Evolutionary conservation across 2,329 filamentous ascomycete species (phyloP).

Genomic region (Ascochyta lentis): DNA sequence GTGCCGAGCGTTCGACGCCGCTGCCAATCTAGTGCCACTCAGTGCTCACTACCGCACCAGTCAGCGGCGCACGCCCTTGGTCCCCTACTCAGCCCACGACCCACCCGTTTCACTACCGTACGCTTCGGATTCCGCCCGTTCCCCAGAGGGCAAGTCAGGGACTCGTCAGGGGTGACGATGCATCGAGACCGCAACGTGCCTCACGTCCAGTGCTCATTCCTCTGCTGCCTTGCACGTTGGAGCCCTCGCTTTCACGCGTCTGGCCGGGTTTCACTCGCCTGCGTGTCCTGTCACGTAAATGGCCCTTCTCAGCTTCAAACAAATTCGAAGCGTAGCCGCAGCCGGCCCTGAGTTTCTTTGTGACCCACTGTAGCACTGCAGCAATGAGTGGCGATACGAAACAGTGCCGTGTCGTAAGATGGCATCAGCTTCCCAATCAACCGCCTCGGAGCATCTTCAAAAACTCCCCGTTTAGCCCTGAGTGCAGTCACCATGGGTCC

Average conservation of each 20-base stretch:
- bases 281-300: neutral
- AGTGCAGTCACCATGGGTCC: slow-evolving; percentile 24
- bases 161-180: slow-evolving; percentile 26
- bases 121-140: slow-evolving; percentile 26
- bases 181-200: slow-evolving; percentile 21
- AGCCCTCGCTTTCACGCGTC: slow-evolving; percentile 10
- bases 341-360: slow-evolving; percentile 20
- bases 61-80: slow-evolving; percentile 18
- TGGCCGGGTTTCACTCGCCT: slow-evolving; percentile 10
- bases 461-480: slow-evolving; percentile 21
- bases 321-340: slow-evolving; percentile 12
- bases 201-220: slow-evolving; percentile 18
- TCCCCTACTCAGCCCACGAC: slow-evolving; percentile 35
- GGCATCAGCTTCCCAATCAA: slow-evolving; percentile 35
- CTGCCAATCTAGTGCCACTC: slow-evolving; percentile 24
- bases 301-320: slow-evolving; percentile 20
- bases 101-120: slow-evolving; percentile 36
- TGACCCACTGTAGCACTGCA: slow-evolving; percentile 35
- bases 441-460: slow-evolving; percentile 21
- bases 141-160: slow-evolving; percentile 21
- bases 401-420: slow-evolving; percentile 41
- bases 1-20: slow-evolving; percentile 13
- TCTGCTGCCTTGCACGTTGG: slow-evolving; percentile 11
- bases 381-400: slow-evolving; percentile 38
- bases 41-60: slow-evolving; percentile 18